Conservation (phyloP, 148 eudicot genomes). For the Persicaria tinctoria region DNA sequence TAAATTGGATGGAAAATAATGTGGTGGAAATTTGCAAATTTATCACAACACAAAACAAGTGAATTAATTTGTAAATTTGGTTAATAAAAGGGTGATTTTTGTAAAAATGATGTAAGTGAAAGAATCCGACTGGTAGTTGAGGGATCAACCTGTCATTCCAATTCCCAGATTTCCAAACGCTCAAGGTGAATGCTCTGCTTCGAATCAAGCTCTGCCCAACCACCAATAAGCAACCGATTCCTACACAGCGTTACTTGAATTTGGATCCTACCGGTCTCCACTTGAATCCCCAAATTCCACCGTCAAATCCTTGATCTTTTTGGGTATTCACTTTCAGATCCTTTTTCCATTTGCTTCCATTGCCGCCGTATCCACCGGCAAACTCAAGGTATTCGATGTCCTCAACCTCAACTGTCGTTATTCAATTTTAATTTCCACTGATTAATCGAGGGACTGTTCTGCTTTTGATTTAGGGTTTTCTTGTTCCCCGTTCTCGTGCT, state of each 20-base stretch:
- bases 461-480: not conserved
- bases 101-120: not conserved
- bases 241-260: not conserved
- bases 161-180: not conserved
- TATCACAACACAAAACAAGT: too few species aligned
- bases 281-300: not conserved
- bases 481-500: not conserved
- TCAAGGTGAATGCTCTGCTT: not conserved
- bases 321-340: not conserved
- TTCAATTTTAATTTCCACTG: not conserved
- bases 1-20: too few species aligned
- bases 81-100: not conserved
- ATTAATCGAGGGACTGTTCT: not conserved
- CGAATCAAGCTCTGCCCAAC: not conserved
- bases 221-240: not conserved
- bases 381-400: constrained; percentile 3
- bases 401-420: not conserved
- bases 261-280: not conserved
- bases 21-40: too few species aligned
- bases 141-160: not conserved
- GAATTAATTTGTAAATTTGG: too few species aligned
- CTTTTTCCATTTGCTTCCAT: not conserved
- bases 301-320: not conserved
- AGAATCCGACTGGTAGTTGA: constrained; percentile 8
- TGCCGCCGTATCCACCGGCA: not conserved